Conservation (phyloP, 129 eudicot species). For the Daucus carota region DNA sequence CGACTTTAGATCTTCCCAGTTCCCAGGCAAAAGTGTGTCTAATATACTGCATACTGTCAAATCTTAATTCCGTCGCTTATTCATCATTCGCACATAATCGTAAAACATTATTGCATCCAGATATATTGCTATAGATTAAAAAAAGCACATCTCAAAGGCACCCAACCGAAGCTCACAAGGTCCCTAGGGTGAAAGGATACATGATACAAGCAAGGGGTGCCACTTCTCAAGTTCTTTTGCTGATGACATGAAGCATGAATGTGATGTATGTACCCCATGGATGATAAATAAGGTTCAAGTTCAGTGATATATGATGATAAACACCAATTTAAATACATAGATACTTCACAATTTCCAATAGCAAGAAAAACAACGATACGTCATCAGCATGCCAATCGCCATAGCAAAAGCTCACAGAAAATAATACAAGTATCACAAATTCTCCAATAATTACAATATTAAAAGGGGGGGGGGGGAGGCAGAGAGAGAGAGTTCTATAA, state of each 20-base stretch:
- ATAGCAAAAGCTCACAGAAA: not conserved
- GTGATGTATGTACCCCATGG: not conserved
- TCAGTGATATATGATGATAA: no score
- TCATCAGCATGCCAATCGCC: not conserved
- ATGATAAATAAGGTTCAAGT: not conserved
- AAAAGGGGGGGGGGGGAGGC: no score
- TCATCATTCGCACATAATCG: not conserved
- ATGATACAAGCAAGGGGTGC: not conserved
- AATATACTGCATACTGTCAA: not conserved
- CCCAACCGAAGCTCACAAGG: not conserved
- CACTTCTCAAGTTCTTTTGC: no score
- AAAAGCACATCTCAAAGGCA: not conserved
- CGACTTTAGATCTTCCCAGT: not conserved
- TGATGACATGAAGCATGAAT: not conserved
- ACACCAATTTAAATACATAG: not conserved
- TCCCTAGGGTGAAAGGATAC: not conserved
- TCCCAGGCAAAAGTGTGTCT: not conserved
- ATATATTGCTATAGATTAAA: not conserved
- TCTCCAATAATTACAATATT: not conserved
- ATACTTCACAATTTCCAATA: not conserved
- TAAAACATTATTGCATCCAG: not conserved
- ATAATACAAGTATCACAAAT: not conserved
- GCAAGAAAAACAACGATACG: not conserved
- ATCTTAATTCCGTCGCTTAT: not conserved
- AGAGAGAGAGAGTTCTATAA: no score